Base-by-base conservation (phyloP, 2,329 filamentous ascomycete genomes). In the Akanthomyces uredinophilus region DNA sequence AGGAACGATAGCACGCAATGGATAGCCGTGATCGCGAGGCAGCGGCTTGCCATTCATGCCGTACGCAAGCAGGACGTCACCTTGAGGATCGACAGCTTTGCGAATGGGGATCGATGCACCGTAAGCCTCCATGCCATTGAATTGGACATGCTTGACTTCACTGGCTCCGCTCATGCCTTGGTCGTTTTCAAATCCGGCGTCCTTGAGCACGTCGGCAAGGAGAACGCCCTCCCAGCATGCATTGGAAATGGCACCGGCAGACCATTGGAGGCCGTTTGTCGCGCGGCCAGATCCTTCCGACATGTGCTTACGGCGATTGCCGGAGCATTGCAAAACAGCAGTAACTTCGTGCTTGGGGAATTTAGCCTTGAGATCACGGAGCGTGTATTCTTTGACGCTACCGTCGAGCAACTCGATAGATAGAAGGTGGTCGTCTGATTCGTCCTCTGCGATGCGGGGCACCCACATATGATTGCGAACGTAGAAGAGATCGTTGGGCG, bases 401-500 rank as follows among this genome's bases (percentile, higher is more conserved):
- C 84, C 84, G 65, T 85, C 81, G 0, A 78, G 76, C 4, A 87
- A 75, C 71, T 86, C 84, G 46, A 87, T 74, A 5, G 77, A 82
- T 63, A 87, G 68, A 22, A 71, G 70, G 67, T 86, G 78, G 6
- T 75, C 64, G 4, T 72, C 72, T 0, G 76, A 73, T 11, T 75
- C 71, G 6, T 76, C 72, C 16, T 70, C 66, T 4, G 72, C 68
- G 1, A 83, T 70, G 6, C 73, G 72, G 1, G 84, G 84, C 46
- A 87, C 84, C 85, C 84, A 87, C 76, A 87, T 84, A 71, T 87
- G 84, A 66, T 87, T 85, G 22, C 84, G 79, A 16, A 86, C 80
- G 67, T 85, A 87, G 70, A 86, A 86, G 1, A 84, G 73, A 35
- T 79, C 75, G 47, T 80, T 82, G 4, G 81, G 81, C 0, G 84